Percentiles rank a stretch among this genome's conserved stretches.
These are phyloP conservation scores for Ceratocystis papillata DNA, from an alignment of 2,329 filamentous ascomycete genomes.

Conservation along the genomic window DNA sequence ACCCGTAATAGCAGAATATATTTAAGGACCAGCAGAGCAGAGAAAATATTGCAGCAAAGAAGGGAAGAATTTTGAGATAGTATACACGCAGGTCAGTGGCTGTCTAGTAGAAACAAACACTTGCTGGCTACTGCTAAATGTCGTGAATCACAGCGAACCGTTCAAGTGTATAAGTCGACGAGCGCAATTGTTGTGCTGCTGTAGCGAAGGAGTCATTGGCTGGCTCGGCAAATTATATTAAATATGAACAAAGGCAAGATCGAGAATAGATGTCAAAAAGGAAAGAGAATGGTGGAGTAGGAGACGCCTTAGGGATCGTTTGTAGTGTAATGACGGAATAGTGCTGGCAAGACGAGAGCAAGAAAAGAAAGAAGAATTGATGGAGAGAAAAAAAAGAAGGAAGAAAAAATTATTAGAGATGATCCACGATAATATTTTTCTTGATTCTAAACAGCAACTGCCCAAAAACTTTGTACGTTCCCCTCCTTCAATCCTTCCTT, in stretches of 20 bases:
- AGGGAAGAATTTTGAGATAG: neutral
- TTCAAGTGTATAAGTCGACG: neutral
- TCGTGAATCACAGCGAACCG: neutral
- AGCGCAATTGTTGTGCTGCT: neutral
- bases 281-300: neutral
- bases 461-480: slow-evolving; percentile 8
- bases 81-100: too few species aligned
- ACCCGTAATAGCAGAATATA: neutral
- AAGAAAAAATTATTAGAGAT: slow-evolving; percentile 4
- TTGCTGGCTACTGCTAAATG: neutral
- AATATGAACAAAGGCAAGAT: neutral
- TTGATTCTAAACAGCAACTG: slow-evolving; percentile 1
- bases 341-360: neutral
- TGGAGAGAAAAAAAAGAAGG: neutral
- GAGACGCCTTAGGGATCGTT: too few species aligned
- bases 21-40: neutral
- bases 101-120: too few species aligned
- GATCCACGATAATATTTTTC: slow-evolving; percentile 13
- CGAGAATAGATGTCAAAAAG: neutral
- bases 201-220: slow-evolving; percentile 4
- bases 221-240: neutral
- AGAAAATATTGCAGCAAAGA: neutral
- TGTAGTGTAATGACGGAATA: neutral
- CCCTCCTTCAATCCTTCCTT: slow-evolving; percentile 12
- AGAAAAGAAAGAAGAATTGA: neutral